Percentiles rank a stretch among this genome's conserved stretches.
phyloP scores from a whole-genome alignment of 345 rosid genomes.

The Brassica nigra region DNA sequence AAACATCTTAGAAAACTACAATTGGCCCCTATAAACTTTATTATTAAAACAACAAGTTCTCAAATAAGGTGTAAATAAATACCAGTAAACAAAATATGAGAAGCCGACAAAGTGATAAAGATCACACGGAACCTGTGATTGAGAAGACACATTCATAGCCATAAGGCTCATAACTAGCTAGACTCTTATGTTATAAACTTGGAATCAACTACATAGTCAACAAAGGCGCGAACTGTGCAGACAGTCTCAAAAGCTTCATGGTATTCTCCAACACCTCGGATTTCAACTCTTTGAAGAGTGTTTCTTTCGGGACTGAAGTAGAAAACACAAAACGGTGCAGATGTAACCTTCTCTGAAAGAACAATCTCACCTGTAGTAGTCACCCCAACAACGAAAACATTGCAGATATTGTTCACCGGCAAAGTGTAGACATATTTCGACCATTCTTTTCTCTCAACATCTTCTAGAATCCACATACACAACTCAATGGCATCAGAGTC shows the following conservation, averaged over 20 bases:
- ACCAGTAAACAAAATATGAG: too few species aligned
- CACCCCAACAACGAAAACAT: background rate
- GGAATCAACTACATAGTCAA: background rate
- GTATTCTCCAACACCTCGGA: background rate
- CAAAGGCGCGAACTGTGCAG: background rate
- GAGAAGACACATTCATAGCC: background rate
- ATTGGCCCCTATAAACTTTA: background rate
- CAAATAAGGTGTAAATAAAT: background rate
- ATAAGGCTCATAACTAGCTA: background rate
- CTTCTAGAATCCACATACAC: background rate
- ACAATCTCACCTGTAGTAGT: background rate
- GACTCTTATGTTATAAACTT: background rate
- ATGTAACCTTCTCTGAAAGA: background rate
- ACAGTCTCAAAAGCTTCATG: background rate
- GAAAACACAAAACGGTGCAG: background rate
- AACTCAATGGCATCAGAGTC: background rate
- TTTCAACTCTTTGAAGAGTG: background rate
- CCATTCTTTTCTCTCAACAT: background rate
- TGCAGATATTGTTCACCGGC: background rate
- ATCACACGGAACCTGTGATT: too few species aligned
- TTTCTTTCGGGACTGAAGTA: background rate
- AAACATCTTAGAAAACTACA: conserved; percentile 21
- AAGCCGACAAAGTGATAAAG: too few species aligned
- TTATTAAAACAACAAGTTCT: background rate
- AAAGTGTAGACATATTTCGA: background rate